A percentile compares a stretch with the other conserved stretches of the same genome.
These are phyloP conservation scores for Sarcocystis neurona DNA, from an alignment of 169 alveolate species.

Conservation along the genomic window DNA sequence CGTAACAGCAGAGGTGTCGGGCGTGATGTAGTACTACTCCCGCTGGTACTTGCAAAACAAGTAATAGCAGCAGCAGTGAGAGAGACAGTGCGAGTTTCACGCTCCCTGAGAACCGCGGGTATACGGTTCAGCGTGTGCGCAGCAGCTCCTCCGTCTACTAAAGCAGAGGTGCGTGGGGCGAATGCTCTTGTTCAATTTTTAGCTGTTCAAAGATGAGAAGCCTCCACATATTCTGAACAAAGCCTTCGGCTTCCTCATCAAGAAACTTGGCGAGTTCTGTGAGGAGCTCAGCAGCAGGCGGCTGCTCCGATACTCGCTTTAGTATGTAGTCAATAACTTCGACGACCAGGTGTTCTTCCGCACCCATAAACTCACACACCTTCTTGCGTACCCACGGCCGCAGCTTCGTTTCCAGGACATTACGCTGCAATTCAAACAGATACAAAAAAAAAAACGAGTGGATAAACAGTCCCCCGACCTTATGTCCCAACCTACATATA, in stretches of 20 bases:
- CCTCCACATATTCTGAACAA: conserved; percentile 78
- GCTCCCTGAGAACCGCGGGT: too few relatives aligned
- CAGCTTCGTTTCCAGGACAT: conserved; percentile 66
- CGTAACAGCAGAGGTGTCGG: too few relatives aligned
- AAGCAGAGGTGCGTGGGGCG: too few relatives aligned
- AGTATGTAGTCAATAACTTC: conserved; percentile 76
- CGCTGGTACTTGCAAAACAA: too few relatives aligned
- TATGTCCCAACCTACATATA: background rate
- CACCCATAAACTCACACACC: conserved; percentile 81
- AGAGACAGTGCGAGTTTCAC: too few relatives aligned
- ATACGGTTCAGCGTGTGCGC: too few relatives aligned
- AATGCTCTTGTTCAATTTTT: conserved; percentile 19
- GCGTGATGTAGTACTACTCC: too few relatives aligned
- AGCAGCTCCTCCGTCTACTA: too few relatives aligned
- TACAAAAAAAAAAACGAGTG: background rate
- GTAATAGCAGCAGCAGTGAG: too few relatives aligned
- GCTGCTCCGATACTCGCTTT: conserved; percentile 73
- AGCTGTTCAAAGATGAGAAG: conserved; percentile 77
- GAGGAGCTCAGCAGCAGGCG: conserved; percentile 75
- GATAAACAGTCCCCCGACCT: background rate
- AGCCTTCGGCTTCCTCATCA: conserved; percentile 81
- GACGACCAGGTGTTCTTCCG: conserved; percentile 76
- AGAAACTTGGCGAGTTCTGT: conserved; percentile 78
- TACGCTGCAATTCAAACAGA: conserved; percentile 55
- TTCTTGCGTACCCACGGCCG: conserved; percentile 82